Evolutionary conservation across 2,329 filamentous ascomycete genomes (phyloP).

Genomic region (Camptophora hylomeconis): DNA sequence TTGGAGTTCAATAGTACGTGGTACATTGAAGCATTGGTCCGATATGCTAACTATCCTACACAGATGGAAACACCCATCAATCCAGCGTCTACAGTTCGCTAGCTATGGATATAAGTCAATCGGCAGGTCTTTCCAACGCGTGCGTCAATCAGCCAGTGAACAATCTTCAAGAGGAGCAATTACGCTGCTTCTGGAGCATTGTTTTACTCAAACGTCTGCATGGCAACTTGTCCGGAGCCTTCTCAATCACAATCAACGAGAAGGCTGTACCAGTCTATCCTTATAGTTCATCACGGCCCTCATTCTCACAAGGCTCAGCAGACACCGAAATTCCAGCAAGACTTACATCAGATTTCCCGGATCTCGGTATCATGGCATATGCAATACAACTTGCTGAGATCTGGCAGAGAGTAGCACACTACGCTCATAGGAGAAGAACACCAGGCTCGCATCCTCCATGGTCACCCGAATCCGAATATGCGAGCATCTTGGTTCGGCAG

Average conservation of each 20-base stretch:
- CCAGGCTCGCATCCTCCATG: slow-evolving; percentile 32
- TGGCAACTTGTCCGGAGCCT: slow-evolving; percentile 18
- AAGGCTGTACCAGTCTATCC: slow-evolving; percentile 5
- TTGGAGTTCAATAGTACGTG: slow-evolving; percentile 29
- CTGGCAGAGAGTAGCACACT: slow-evolving; percentile 35
- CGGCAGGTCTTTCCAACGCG: slow-evolving; percentile 26
- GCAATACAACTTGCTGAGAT: slow-evolving; percentile 34
- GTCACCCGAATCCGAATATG: slow-evolving; percentile 40
- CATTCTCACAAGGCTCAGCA: slow-evolving; percentile 2
- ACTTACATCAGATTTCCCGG: slow-evolving; percentile 4
- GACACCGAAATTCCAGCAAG: slow-evolving; percentile 1
- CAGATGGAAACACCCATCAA: slow-evolving; percentile 33
- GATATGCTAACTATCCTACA: background rate
- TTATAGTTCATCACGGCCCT: slow-evolving; percentile 7
- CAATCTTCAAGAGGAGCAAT: slow-evolving; percentile 2
- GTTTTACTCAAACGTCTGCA: slow-evolving; percentile 31
- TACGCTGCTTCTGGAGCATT: slow-evolving; percentile 30
- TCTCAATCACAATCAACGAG: slow-evolving; percentile 9
- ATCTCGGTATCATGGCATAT: slow-evolving; percentile 33
- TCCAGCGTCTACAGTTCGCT: slow-evolving; percentile 32
- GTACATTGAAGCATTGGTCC: background rate
- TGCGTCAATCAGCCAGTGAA: background rate
- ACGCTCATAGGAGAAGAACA: slow-evolving; percentile 33
- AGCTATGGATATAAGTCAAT: slow-evolving; percentile 33
- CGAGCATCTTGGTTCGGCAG: slow-evolving; percentile 35